These are phyloP conservation scores for Pseudofabraea citricarpa DNA, from an alignment of 2,329 filamentous ascomycete genomes.

Conservation along the genomic window DNA sequence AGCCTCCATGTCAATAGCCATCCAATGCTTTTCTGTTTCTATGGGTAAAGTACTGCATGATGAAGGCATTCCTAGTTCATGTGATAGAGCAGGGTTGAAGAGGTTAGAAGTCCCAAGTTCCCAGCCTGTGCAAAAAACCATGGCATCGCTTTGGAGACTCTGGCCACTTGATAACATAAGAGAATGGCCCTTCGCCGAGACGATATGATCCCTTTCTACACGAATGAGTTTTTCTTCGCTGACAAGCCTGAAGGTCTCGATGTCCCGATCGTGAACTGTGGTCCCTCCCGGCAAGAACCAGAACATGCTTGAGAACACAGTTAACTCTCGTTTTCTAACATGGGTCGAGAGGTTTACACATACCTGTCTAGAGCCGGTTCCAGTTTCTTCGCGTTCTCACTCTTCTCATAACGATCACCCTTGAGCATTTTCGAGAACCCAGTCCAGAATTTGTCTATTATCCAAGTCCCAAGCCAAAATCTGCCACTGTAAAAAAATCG, in stretches of 20 bases:
- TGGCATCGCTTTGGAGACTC: constrained; percentile 40
- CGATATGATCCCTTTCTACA: constrained; percentile 3
- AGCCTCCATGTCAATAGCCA: constrained; percentile 3
- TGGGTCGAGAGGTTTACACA: background rate
- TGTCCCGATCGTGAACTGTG: constrained; percentile 5
- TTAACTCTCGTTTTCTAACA: too few species aligned
- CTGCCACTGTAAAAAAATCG: constrained; percentile 7
- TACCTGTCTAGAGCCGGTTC: constrained; percentile 5
- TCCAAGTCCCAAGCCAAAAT: constrained; percentile 8
- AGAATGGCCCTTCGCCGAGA: background rate
- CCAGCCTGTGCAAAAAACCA: constrained; percentile 56
- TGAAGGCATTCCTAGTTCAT: constrained; percentile 6
- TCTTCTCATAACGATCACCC: constrained; percentile 6
- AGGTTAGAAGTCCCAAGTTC: constrained; percentile 21
- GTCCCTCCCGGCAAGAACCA: constrained; percentile 9
- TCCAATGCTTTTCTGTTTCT: constrained; percentile 6
- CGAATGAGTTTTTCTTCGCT: constrained; percentile 7
- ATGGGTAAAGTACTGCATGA: background rate
- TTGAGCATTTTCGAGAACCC: constrained; percentile 4
- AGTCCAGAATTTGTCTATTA: constrained; percentile 7
- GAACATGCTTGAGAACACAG: constrained; percentile 2
- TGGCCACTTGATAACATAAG: constrained; percentile 40
- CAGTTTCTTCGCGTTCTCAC: constrained; percentile 6
- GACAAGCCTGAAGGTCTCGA: constrained; percentile 6
- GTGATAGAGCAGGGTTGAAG: constrained; percentile 3